phyloP scores from a whole-genome alignment of 2,329 filamentous ascomycete species.

The Aspergillus neoniger region DNA sequence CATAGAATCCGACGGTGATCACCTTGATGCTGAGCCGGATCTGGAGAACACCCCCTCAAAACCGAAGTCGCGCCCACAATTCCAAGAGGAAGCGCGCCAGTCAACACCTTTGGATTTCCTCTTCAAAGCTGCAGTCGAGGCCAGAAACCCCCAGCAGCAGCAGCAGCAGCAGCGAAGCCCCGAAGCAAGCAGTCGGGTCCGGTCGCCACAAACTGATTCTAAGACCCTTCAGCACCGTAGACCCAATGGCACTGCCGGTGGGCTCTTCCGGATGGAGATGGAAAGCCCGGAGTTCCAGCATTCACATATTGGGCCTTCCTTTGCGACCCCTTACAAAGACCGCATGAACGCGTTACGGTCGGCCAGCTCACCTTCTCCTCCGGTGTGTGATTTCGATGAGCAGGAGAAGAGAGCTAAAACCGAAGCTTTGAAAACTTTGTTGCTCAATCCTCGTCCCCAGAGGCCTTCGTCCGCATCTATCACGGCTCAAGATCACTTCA shows the following conservation, averaged over 20 bases:
- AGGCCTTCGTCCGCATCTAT: slow-evolving; percentile 36
- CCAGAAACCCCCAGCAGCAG: slow-evolving; percentile 56
- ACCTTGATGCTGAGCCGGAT: slow-evolving; percentile 36
- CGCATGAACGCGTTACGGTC: slow-evolving; percentile 48
- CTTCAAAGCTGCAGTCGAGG: slow-evolving; percentile 79
- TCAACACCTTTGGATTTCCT: slow-evolving; percentile 86
- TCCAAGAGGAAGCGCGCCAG: slow-evolving; percentile 43
- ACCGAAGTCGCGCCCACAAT: slow-evolving; percentile 40
- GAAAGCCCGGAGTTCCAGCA: slow-evolving; percentile 59
- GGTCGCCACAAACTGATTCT: slow-evolving; percentile 52
- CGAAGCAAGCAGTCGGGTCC: slow-evolving; percentile 44
- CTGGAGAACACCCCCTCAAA: slow-evolving; percentile 49
- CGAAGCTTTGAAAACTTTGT: slow-evolving; percentile 47
- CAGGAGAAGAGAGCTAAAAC: slow-evolving; percentile 46
- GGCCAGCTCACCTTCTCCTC: slow-evolving; percentile 35
- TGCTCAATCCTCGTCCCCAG: slow-evolving; percentile 46
- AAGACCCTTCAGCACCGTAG: slow-evolving; percentile 44
- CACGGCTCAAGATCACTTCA: slow-evolving; percentile 24
- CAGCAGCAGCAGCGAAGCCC: slow-evolving; percentile 50
- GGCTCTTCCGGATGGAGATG: slow-evolving; percentile 69
- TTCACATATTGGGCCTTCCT: slow-evolving; percentile 63
- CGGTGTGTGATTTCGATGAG: slow-evolving; percentile 35
- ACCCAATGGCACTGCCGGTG: slow-evolving; percentile 52
- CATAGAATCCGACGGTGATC: slow-evolving; percentile 44
- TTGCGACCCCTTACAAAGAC: slow-evolving; percentile 60